These are phyloP conservation scores for Chytriomyces sp. DNA, from an alignment of 192 early-diverging fungal species.

Conservation along the genomic window DNA sequence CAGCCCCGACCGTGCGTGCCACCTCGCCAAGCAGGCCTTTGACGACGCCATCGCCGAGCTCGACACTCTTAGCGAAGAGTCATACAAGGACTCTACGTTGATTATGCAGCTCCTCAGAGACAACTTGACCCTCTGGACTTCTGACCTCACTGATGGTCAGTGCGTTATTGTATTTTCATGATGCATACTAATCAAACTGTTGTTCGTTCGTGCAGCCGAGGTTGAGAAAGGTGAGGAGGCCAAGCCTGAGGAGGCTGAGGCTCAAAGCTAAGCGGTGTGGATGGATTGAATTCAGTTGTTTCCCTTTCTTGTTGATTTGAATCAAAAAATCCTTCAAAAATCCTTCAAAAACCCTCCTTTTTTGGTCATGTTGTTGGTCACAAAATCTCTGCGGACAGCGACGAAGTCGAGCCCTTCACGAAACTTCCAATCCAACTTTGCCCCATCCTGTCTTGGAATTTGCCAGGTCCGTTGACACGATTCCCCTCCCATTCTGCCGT, in stretches of 20 bases:
- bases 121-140: slow-evolving; percentile 99
- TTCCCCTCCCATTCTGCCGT: slow-evolving; percentile 36
- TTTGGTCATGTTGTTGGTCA: background rate
- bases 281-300: slow-evolving; percentile 10
- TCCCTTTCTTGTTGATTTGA: background rate
- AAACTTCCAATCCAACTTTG: slow-evolving; percentile 44
- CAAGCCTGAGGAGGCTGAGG: slow-evolving; percentile 56
- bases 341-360: too few relatives aligned
- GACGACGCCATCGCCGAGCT: slow-evolving; percentile 99
- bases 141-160: slow-evolving; percentile 89
- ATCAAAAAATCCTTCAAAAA: background rate
- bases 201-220: slow-evolving; percentile 35
- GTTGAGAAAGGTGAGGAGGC: slow-evolving; percentile 60
- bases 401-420: slow-evolving; percentile 27
- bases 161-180: slow-evolving; percentile 1
- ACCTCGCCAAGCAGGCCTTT: slow-evolving; percentile 95
- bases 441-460: slow-evolving; percentile 22
- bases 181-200: background rate
- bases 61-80: slow-evolving; percentile 97
- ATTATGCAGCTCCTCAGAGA: slow-evolving; percentile 99
- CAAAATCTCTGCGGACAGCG: slow-evolving; percentile 33
- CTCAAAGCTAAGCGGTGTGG: slow-evolving; percentile 44
- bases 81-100: slow-evolving; percentile 98
- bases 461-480: slow-evolving; percentile 40
- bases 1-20: slow-evolving; percentile 96